phyloP scores from a whole-genome alignment of 345 rosid genomes.

The Sisymbrium altissimum region DNA sequence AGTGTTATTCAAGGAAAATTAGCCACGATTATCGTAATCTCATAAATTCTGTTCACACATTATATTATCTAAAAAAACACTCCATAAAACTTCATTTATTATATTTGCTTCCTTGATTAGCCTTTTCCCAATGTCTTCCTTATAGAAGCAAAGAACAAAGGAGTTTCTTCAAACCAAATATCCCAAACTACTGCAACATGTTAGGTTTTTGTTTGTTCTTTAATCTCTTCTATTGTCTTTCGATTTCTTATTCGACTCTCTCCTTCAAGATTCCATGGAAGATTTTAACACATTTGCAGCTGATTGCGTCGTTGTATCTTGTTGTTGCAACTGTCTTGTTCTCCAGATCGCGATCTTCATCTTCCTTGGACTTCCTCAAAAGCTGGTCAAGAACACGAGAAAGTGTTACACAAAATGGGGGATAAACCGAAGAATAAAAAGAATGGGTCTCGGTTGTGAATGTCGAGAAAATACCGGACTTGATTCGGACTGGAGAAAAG shows the following conservation, averaged over 20 bases:
- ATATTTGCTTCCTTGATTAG: constrained; percentile 28
- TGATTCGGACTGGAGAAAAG: constrained; percentile 23
- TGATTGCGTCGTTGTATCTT: constrained; percentile 68
- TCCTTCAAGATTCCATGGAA: constrained; percentile 46
- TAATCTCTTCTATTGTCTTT: constrained; percentile 1
- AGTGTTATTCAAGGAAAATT: constrained; percentile 22
- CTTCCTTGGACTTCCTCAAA: constrained; percentile 55
- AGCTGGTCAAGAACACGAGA: constrained; percentile 49
- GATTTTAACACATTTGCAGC: constrained; percentile 62
- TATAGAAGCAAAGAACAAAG: constrained; percentile 51
- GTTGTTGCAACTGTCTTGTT: constrained; percentile 81
- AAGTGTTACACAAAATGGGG: constrained; percentile 47
- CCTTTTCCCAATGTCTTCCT: constrained; percentile 39
- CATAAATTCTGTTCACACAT: constrained; percentile 28
- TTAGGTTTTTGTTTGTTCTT: constrained; percentile 14
- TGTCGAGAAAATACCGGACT: background rate
- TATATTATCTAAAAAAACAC: constrained; percentile 7
- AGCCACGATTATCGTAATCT: constrained; percentile 17
- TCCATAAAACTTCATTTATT: background rate
- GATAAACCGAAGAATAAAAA: constrained; percentile 29
- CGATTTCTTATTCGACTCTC: constrained; percentile 2
- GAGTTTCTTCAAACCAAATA: constrained; percentile 27
- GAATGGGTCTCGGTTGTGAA: constrained; percentile 1
- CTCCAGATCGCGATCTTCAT: constrained; percentile 57
- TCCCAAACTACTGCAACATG: constrained; percentile 23